These are phyloP conservation scores for Podaxis mareebaensis DNA, from an alignment of 768 basidiomycete species.

Conservation along the genomic window DNA sequence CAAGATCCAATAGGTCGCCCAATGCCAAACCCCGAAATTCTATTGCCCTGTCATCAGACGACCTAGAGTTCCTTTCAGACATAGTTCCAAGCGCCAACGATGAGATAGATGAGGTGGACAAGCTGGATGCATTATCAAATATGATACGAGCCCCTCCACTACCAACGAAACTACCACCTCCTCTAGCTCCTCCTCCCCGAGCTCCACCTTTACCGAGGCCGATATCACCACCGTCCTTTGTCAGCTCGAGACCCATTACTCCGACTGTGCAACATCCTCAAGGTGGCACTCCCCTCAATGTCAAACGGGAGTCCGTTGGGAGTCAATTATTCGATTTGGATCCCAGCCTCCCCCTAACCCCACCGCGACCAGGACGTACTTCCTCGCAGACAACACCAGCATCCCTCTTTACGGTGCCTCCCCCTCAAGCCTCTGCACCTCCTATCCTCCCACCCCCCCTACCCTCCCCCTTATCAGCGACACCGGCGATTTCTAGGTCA, in stretches of 20 bases:
- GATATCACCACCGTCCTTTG: background rate
- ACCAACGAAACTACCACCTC: slow-evolving; percentile 46
- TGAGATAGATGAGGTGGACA: slow-evolving; percentile 33
- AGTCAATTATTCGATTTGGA: background rate
- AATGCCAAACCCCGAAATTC: slow-evolving; percentile 46
- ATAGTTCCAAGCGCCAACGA: slow-evolving; percentile 58
- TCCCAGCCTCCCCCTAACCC: background rate
- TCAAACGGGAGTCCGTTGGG: background rate
- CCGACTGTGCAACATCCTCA: background rate
- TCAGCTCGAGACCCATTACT: background rate
- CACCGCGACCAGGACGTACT: background rate
- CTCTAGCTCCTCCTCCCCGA: slow-evolving; percentile 38
- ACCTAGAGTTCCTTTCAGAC: slow-evolving; percentile 80
- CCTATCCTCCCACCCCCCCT: background rate
- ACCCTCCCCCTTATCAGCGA: slow-evolving; percentile 1
- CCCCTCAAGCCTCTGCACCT: background rate
- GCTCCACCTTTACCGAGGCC: slow-evolving; percentile 19
- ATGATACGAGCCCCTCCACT: slow-evolving; percentile 45
- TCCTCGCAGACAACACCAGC: background rate
- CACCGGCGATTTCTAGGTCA: background rate
- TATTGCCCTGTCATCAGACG: slow-evolving; percentile 73
- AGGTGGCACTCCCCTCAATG: background rate
- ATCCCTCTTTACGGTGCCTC: slow-evolving; percentile 1
- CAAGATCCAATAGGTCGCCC: slow-evolving; percentile 41
- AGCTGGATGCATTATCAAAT: slow-evolving; percentile 39